These are phyloP conservation scores for Amaranthus cruentus DNA, from an alignment of 148 eudicot species.

Conservation along the genomic window DNA sequence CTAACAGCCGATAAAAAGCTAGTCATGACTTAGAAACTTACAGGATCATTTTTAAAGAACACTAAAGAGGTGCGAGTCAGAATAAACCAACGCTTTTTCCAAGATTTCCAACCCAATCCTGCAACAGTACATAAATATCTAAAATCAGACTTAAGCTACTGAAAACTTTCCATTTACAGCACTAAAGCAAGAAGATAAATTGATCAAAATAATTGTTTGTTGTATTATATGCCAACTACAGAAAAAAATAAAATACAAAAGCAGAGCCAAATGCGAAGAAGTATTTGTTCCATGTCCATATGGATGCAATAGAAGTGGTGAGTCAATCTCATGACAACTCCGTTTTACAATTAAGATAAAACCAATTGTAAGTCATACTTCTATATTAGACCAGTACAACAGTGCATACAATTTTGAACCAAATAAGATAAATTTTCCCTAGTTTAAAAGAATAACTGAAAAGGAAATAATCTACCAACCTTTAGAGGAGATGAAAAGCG, in stretches of 20 bases:
- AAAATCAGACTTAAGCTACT: not conserved
- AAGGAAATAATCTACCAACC: slow-evolving; percentile 41
- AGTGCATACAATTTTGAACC: not conserved
- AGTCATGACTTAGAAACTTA: slow-evolving; percentile 33
- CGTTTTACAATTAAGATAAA: not conserved
- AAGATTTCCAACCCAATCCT: slow-evolving; percentile 99
- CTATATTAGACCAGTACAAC: not conserved
- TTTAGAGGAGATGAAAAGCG: slow-evolving; percentile 95
- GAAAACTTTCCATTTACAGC: not conserved
- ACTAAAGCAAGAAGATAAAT: not conserved
- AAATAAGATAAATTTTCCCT: not conserved
- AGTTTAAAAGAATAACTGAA: not conserved
- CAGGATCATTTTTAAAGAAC: slow-evolving; percentile 97
- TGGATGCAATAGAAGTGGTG: not conserved
- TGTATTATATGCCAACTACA: not conserved
- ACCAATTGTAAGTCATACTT: not conserved
- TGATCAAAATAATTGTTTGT: not conserved
- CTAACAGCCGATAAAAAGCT: not conserved
- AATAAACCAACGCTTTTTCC: slow-evolving; percentile 99
- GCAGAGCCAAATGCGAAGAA: not conserved
- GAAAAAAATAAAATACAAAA: not conserved
- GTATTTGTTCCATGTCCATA: not conserved
- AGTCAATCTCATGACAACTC: not conserved
- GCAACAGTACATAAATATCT: slow-evolving; percentile 29
- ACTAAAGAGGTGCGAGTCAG: slow-evolving; percentile 94